Evolutionary conservation across 306 rosid genomes (phyloP), one percentile per base, ranked within the genome.

Genomic region (Prunus fruticosa): DNA sequence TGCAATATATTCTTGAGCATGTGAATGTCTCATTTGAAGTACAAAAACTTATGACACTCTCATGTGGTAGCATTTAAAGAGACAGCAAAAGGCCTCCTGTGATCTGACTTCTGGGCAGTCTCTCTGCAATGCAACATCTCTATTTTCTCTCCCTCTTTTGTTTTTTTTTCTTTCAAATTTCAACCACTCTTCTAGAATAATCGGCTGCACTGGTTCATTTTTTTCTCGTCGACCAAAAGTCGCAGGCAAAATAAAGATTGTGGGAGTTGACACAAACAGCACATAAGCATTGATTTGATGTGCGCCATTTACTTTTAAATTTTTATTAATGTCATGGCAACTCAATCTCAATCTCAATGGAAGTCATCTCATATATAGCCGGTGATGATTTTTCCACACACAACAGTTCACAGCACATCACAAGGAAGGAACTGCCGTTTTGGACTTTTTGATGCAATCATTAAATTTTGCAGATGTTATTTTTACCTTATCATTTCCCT

Each of bases 1-100:
- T 38, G 54, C 67, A 7, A 70, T 53, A 69, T 52, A 52, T 69
- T 63, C 64, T 72, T 34, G 53, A 32, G 76, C 73, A 76, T 71
- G 78, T 81, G 84, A 76, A 41, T 76, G 78, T 45, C 68, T 46
- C 73, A 12, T 45, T 52, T 30, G 47, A 65, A 78, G 76, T 69
- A 62, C 56, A 76, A 51, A 78, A 78, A 46, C 34, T 56, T 70
- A 71, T 54, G 78, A 70, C 84, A 63, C 73, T 38, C 52, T 76
- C 84, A 81, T 75, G 84, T 81, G 80, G 84, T 63, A 27, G 84
- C 81, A 76, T 81, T 81, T 8, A 81, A 69, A 53, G 43, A 27
- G 47, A 73, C 68, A 60, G 14, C 69, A 61, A 73, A 73, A 64
- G 20, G 8, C 47, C 25, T 41, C 49, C 67, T 60, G 14, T 6